Evolutionary conservation across 495 filamentous ascomycete genomes (phyloP).

Genomic region (Lophium mytilinum): DNA sequence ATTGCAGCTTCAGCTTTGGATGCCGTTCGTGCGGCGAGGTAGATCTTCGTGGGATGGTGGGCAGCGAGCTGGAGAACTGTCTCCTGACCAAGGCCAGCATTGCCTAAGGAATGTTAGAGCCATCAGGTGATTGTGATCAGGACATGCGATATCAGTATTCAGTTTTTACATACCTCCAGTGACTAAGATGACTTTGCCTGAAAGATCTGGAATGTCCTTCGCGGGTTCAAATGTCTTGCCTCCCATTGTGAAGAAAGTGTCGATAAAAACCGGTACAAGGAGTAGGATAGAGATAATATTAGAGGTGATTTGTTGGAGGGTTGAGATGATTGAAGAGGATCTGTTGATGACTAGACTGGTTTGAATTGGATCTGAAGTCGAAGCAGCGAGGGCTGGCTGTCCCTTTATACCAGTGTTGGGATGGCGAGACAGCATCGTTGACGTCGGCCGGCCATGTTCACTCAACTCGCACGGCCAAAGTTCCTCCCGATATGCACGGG

Average conservation of each 20-base stretch:
- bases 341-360: too few species aligned
- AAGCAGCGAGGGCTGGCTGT: too few species aligned
- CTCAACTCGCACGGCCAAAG: too few species aligned
- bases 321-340: too few species aligned
- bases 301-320: too few species aligned
- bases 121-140: neutral
- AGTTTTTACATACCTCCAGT: slow-evolving; percentile 29
- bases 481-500: too few species aligned
- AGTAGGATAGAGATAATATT: too few species aligned
- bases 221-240: slow-evolving; percentile 27
- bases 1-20: slow-evolving; percentile 44
- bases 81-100: slow-evolving; percentile 44
- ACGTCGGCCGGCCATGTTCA: too few species aligned
- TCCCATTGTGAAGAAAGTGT: neutral
- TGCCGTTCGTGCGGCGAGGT: slow-evolving; percentile 49
- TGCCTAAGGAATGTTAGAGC: slow-evolving; percentile 43
- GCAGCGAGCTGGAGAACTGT: slow-evolving; percentile 47
- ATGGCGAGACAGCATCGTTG: too few species aligned
- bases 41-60: slow-evolving; percentile 42
- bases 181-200: slow-evolving; percentile 35
- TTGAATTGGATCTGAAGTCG: too few species aligned
- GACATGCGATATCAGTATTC: neutral
- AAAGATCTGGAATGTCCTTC: slow-evolving; percentile 31
- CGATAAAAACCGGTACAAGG: too few species aligned
- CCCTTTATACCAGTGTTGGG: too few species aligned